Percentiles rank a stretch among this genome's conserved stretches.
Evolutionary conservation across 805 yeast genomes (phyloP).

Genomic region (Cyberlindnera nakhonratchasimensis): DNA sequence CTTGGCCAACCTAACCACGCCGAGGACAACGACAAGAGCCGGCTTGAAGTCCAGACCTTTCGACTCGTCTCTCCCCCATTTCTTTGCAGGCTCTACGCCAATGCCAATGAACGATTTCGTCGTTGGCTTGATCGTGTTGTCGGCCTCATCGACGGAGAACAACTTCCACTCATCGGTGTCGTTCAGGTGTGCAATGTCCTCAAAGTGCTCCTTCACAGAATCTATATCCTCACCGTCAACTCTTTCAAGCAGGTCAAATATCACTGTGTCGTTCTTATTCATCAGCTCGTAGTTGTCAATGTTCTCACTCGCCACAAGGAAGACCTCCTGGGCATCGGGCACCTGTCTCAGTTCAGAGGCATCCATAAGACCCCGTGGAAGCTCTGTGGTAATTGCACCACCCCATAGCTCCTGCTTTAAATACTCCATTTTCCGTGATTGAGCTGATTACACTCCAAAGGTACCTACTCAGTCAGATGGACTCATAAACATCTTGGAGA

Average conservation of each 20-base stretch:
- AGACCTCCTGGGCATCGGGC: slow-evolving; percentile 95
- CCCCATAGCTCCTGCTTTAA: slow-evolving; percentile 56
- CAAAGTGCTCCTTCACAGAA: slow-evolving; percentile 51
- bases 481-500: too few relatives aligned
- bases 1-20: slow-evolving; percentile 48
- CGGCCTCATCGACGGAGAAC: slow-evolving; percentile 27
- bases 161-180: slow-evolving; percentile 33
- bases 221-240: slow-evolving; percentile 37
- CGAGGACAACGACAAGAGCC: slow-evolving; percentile 50
- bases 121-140: slow-evolving; percentile 9
- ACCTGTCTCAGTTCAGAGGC: slow-evolving; percentile 77
- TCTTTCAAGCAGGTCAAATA: slow-evolving; percentile 61
- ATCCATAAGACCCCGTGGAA: slow-evolving; percentile 66
- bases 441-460: too few relatives aligned
- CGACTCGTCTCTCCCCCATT: slow-evolving; percentile 46
- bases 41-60: slow-evolving; percentile 27
- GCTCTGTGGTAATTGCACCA: slow-evolving; percentile 63
- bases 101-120: slow-evolving; percentile 32
- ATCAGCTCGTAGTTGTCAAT: slow-evolving; percentile 32
- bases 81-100: slow-evolving; percentile 43
- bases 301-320: slow-evolving; percentile 43
- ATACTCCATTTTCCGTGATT: background rate
- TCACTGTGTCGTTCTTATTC: slow-evolving; percentile 49
- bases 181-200: slow-evolving; percentile 49
- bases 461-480: too few relatives aligned